These are phyloP conservation scores for Trifolium dubium DNA, from an alignment of 306 rosid species.

Conservation along the genomic window DNA sequence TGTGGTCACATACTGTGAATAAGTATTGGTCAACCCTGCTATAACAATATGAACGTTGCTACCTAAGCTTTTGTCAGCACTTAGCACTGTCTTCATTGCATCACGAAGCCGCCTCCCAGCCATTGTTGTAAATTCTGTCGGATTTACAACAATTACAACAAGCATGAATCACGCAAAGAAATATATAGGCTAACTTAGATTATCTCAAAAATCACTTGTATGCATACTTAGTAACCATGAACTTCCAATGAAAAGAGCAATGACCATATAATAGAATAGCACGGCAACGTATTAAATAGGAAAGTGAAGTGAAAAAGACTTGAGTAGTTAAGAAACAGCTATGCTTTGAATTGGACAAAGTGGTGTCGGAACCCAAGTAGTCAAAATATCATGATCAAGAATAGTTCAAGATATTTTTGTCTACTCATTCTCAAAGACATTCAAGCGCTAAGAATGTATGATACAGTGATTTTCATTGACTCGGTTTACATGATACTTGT, in stretches of 20 bases:
- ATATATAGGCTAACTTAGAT: not conserved
- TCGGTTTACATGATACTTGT: conserved; percentile 26
- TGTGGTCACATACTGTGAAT: conserved; percentile 92
- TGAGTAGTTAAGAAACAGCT: not conserved
- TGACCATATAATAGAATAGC: not conserved
- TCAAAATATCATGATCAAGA: not conserved
- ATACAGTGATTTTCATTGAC: not conserved
- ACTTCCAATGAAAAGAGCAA: conserved; percentile 11
- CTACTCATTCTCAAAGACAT: not conserved
- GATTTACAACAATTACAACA: conserved; percentile 31
- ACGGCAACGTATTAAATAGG: not conserved
- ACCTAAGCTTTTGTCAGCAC: conserved; percentile 49
- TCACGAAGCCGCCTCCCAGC: conserved; percentile 98
- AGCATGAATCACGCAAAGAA: conserved; percentile 40
- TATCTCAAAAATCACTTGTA: not conserved
- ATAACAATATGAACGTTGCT: conserved; percentile 68
- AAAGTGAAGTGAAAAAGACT: not conserved
- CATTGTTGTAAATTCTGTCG: conserved; percentile 92
- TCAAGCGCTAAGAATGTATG: conserved; percentile 11
- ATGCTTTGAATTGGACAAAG: not conserved
- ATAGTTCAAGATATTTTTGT: not conserved
- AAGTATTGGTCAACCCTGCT: conserved; percentile 94
- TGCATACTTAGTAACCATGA: not conserved
- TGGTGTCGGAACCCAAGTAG: not conserved
- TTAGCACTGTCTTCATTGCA: conserved; percentile 78